Conservation (phyloP, 1,284 basidiomycete genomes). For the Cutaneotrichosporon sp. region DNA sequence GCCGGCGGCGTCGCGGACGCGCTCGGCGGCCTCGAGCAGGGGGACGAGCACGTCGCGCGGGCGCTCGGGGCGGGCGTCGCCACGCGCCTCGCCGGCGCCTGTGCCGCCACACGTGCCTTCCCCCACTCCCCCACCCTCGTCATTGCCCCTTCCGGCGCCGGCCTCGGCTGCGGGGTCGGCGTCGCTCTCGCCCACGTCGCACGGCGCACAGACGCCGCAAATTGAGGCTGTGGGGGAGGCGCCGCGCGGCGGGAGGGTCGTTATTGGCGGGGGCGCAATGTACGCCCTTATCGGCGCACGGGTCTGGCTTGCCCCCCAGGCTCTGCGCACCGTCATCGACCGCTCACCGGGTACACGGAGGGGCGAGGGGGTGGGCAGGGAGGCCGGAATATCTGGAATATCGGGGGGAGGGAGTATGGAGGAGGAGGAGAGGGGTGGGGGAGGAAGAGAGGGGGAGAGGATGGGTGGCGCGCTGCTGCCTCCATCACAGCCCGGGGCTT, state of each 20-base stretch:
- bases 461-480: background rate
- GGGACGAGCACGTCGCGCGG: background rate
- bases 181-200: background rate
- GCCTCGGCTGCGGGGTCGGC: background rate
- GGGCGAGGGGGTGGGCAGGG: too few relatives aligned
- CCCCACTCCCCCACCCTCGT: background rate
- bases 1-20: background rate
- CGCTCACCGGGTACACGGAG: slow-evolving; percentile 13
- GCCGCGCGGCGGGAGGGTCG: background rate
- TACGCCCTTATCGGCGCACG: slow-evolving; percentile 44
- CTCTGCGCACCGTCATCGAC: slow-evolving; percentile 37
- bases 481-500: too few relatives aligned
- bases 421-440: background rate
- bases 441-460: background rate
- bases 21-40: background rate
- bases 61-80: background rate
- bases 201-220: background rate
- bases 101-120: background rate
- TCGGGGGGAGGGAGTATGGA: background rate
- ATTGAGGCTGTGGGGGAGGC: background rate
- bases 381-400: too few relatives aligned
- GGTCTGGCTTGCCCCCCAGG: slow-evolving; percentile 33
- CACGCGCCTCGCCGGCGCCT: background rate
- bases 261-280: slow-evolving; percentile 44
- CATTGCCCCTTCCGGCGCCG: background rate